Conservation (phyloP, 2,329 filamentous ascomycete genomes). For the Nigrograna mackinnonii region DNA sequence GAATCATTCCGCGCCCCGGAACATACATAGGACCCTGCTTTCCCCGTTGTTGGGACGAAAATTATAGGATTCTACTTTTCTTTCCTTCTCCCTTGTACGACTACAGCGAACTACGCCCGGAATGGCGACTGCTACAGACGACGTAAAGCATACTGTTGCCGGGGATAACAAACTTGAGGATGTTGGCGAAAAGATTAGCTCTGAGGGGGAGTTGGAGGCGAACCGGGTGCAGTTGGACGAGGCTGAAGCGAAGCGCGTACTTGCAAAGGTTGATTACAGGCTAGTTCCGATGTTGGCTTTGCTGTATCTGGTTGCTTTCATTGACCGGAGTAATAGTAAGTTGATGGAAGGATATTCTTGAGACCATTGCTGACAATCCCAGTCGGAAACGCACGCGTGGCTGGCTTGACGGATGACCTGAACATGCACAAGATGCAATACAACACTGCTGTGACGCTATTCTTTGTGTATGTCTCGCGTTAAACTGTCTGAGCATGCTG, state of each 20-base stretch:
- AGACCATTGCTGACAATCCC: background rate
- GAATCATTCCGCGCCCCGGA: background rate
- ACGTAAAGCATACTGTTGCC: background rate
- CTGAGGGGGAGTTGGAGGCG: constrained; percentile 2
- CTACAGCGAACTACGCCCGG: too few relatives aligned
- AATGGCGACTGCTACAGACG: background rate
- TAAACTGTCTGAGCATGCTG: too few relatives aligned
- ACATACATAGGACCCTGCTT: background rate
- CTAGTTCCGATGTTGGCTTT: constrained; percentile 7
- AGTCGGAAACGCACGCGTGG: constrained; percentile 46
- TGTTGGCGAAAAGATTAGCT: constrained; percentile 5
- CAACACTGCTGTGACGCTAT: constrained; percentile 43
- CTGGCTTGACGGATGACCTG: constrained; percentile 42
- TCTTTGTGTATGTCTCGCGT: too few relatives aligned
- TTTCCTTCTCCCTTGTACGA: too few relatives aligned
- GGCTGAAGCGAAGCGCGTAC: constrained; percentile 11
- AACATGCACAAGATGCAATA: constrained; percentile 33
- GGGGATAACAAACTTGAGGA: constrained; percentile 3
- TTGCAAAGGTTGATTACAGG: constrained; percentile 15
- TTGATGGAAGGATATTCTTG: background rate
- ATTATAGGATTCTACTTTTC: too few relatives aligned
- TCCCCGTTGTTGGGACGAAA: background rate
- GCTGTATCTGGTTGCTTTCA: constrained; percentile 15
- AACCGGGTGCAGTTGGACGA: constrained; percentile 2
- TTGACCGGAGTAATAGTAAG: constrained; percentile 11